Base-by-base conservation (phyloP, 1,284 basidiomycete species). In the Amylostereum areolatum region DNA sequence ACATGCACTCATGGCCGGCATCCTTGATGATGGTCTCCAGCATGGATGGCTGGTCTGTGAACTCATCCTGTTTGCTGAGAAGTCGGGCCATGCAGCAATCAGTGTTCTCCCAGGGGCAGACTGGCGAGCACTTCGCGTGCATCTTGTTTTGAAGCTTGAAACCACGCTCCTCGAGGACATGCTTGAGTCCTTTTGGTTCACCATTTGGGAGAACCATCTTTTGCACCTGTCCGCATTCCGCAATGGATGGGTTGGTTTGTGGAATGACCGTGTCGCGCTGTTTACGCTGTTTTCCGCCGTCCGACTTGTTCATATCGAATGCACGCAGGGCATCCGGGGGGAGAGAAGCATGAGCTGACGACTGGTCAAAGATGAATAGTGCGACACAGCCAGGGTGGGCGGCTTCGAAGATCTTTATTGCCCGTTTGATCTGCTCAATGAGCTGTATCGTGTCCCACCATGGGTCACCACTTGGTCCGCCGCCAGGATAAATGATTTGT, bases 321-420 rank as follows among this genome's bases (percentile, higher is more conserved):
- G 63, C 66, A 31, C 59, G 62, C 39, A 41, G 25, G 10, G 39
- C 39, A 41, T 41, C 39, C 7, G 39, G 39, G 7, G 39, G 9
- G 18, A 41, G 39, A 8, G 39, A 9, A 24, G 39, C 39, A 41
- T 41, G 39, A 25, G 39, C 39, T 1, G 62, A 66, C 8, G 66
- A 69, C 29, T 68, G 59, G 48, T 69, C 61, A 49, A 69, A 69
- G 18, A 68, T 57, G 40, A 69, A 69, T 0, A 69, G 46, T 1
- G 55, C 57, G 6, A 60, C 55, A 25, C 54, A 55, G 11, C 53
- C 55, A 3, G 62, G 63, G 49, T 65, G 58, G 18, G 55, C 56
- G 2, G 31, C 39, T 30, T 55, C 50, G 45, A 55, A 52, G 30
- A 52, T 48, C 10, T 45, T 24, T 35, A 55, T 48, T 5, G 50